These are phyloP conservation scores for Phyllosticta citrichinensis DNA, from an alignment of 2,329 filamentous ascomycete species.

Conservation along the genomic window DNA sequence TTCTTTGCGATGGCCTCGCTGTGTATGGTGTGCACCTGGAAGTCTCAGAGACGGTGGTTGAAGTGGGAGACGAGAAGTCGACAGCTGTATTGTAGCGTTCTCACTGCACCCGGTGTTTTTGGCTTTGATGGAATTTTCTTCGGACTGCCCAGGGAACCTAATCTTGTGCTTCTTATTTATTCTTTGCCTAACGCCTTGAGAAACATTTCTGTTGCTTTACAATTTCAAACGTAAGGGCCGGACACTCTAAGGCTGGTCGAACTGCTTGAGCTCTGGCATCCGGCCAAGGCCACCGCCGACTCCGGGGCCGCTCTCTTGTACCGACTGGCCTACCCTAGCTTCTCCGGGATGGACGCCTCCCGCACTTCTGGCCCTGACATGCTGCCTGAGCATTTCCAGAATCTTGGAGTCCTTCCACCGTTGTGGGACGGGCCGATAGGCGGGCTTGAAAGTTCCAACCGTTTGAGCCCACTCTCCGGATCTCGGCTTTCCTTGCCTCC, in stretches of 20 bases:
- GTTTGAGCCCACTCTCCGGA: conserved; percentile 94
- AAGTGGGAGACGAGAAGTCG: too few species aligned
- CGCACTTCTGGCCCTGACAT: conserved; percentile 65
- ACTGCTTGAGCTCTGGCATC: conserved; percentile 42
- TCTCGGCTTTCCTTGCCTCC: conserved; percentile 1
- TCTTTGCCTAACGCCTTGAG: not conserved
- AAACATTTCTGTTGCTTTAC: not conserved
- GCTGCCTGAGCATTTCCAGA: conserved; percentile 62
- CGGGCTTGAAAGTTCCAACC: conserved; percentile 84
- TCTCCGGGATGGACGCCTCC: conserved; percentile 40
- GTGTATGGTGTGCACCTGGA: too few species aligned
- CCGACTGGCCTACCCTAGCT: conserved; percentile 22
- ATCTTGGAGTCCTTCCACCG: conserved; percentile 82
- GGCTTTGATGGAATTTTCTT: not conserved
- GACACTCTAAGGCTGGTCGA: conserved; percentile 22
- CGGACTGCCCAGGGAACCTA: not conserved
- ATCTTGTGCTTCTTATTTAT: not conserved
- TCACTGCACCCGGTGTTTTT: too few species aligned
- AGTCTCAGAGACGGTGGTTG: too few species aligned
- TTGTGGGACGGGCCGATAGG: conserved; percentile 78
- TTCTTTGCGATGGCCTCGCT: too few species aligned
- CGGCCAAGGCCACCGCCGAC: conserved; percentile 36
- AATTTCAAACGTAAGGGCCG: not conserved
- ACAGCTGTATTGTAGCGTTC: too few species aligned
- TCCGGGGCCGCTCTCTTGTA: conserved; percentile 18